Evolutionary conservation across 23 red algal genomes (phyloP).

Genomic region (Agarophyton chilense): DNA sequence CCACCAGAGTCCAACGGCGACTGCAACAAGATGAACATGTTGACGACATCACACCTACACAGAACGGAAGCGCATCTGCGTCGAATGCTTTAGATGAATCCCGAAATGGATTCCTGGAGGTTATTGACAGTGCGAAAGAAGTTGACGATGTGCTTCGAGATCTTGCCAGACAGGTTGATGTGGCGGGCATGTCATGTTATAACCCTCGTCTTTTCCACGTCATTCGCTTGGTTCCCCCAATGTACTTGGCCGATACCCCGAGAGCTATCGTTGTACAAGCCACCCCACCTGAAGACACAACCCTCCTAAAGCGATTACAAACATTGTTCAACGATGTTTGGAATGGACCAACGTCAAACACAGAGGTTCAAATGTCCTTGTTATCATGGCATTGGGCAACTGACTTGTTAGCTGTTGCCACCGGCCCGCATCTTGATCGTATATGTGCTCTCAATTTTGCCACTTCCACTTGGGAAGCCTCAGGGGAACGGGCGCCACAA

Average conservation of each 20-base stretch:
- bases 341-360: neutral
- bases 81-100: neutral
- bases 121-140: neutral
- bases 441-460: constrained; percentile 63
- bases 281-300: neutral
- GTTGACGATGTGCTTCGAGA: constrained; percentile 30
- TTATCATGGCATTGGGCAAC: constrained; percentile 61
- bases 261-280: constrained; percentile 5
- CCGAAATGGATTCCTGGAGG: constrained; percentile 15
- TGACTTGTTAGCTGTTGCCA: constrained; percentile 45
- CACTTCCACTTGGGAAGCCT: constrained; percentile 21
- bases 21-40: constrained; percentile 9
- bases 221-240: constrained; percentile 11
- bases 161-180: constrained; percentile 33
- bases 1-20: neutral
- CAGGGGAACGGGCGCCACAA: neutral
- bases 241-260: constrained; percentile 2
- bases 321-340: neutral
- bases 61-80: neutral
- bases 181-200: constrained; percentile 8
- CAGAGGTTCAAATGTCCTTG: neutral
- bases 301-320: neutral
- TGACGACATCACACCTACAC: constrained; percentile 24
- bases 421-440: constrained; percentile 52
- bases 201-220: constrained; percentile 22